Base-by-base conservation (phyloP, 305 asterid species). In the Plantago rigida region DNA sequence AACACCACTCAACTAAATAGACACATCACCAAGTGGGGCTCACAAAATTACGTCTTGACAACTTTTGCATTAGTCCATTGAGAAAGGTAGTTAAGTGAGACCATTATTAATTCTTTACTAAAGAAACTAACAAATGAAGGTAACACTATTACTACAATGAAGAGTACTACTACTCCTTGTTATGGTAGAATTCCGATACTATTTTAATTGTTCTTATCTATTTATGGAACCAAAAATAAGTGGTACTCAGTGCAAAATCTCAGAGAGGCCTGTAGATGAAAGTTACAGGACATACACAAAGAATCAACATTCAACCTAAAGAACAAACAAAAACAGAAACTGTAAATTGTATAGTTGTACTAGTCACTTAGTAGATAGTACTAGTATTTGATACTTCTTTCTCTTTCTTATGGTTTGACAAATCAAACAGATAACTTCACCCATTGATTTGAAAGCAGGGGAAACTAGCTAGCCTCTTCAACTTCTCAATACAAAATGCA, bases 201-300 rank as follows among this genome's bases (percentile, higher is more conserved):
- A 68, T n/a, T n/a, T n/a, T n/a, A n/a, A n/a, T 9, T 48, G 74
- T 54, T 68, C 75, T 75, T 78, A 75, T 75, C 81, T 77, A 67
- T 65, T 75, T 67, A 72, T 70, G 73, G 70, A 44, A 44, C 47
- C 41, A 60, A 68, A 67, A 57, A 41, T 51, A 63, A 52, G 24
- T 56, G 48, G 51, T 45, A 36, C 58, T 41, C 42, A 19, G 31
- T 61, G 31, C 51, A 60, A 73, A 54, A 62, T 42, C 15, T 62
- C 64, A 59, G 69, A 67, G 53, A 62, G 51, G 7, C 46, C 78
- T 69, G 68, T 74, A 50, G 65, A 47, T 72, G 83, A 78, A 66
- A 75, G 78, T 56, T 34, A 69, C 73, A 62, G 14, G 60, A 49
- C 66, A 47, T 62, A 29, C 12, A 24, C 49, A 52, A 14, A 61